Percentiles rank a stretch among this genome's conserved stretches.
Conservation (phyloP, 306 rosid species). For the Luffa aegyptiaca region DNA sequence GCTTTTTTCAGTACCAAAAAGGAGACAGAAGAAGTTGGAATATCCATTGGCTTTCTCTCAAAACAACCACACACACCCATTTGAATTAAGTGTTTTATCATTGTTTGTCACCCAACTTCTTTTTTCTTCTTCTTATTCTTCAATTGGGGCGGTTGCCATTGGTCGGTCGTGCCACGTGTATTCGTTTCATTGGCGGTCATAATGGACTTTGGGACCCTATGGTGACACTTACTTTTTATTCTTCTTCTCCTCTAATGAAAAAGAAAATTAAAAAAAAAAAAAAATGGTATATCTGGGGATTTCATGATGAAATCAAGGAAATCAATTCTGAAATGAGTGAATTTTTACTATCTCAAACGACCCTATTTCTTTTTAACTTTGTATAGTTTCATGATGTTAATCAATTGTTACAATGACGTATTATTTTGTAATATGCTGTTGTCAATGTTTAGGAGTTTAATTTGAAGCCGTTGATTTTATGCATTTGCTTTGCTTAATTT, state of each 20-base stretch:
- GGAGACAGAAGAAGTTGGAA: neutral
- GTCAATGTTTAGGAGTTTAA: neutral
- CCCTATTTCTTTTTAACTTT: neutral
- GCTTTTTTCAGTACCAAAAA: neutral
- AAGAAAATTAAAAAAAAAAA: neutral
- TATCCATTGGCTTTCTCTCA: neutral
- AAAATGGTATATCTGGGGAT: neutral
- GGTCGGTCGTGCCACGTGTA: neutral
- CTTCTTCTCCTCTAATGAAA: neutral
- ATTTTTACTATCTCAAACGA: neutral
- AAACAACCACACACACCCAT: neutral
- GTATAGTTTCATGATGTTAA: neutral
- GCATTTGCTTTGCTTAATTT: neutral
- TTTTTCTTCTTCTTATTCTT: neutral
- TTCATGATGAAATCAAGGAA: neutral
- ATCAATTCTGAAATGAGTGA: constrained; percentile 2
- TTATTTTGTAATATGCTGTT: neutral
- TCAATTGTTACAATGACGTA: neutral
- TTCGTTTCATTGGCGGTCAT: neutral
- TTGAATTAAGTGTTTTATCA: neutral
- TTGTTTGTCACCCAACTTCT: neutral
- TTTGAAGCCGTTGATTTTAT: neutral
- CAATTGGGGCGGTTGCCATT: neutral
- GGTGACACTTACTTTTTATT: neutral
- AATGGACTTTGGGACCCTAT: neutral